Base-by-base conservation (phyloP, 768 basidiomycete species). In the Chalciporus sphaerocephalus region DNA sequence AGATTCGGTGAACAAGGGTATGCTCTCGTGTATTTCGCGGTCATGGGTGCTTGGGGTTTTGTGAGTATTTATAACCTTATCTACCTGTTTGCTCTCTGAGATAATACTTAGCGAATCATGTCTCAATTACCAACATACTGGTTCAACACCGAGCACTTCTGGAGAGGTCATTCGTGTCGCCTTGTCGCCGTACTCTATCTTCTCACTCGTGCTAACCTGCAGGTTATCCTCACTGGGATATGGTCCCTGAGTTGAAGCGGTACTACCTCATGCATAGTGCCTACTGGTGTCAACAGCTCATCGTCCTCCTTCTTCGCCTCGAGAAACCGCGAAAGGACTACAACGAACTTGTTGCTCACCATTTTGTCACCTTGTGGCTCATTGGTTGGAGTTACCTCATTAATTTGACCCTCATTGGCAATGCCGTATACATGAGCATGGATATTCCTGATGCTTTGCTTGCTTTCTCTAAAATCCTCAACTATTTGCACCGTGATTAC, bases 241-340 rank as follows among this genome's bases (percentile, higher is more conserved):
- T 99, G 87, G 78, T 76, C 20, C 81, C 83, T 0, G 76, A 82
- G 51, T 70, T 98, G 55, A 99, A 99, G 69, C 67, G 77, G 36
- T 98, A 96, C 70, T 98, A 98, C 64, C 82, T 99, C 45, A 79
- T 93, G 70, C 95, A 99, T 61, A 78, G 80, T 48, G 75, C 93
- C 2, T 97, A 96, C 66, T 98, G 96, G 96, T 78, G 82, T 38
- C 94, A 98, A 60, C 93, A 99, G 63, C 75, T 94, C 49, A 67
- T 98, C 16, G 83, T 99, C 15, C 76, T 97, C 7, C 69, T 87
- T 3, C 76, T 94, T 11, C 72, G 83, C 37, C 76, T 99, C 12
- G 96, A 99, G 69, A 97, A 96, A 63, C 95, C 96, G 0, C 79
- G 96, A 40, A 92, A 88, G 63, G 96, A 99, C 63, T 92, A 85